These are phyloP conservation scores for Megacollybia platyphylla DNA, from an alignment of 1,284 basidiomycete genomes.

Conservation along the genomic window DNA sequence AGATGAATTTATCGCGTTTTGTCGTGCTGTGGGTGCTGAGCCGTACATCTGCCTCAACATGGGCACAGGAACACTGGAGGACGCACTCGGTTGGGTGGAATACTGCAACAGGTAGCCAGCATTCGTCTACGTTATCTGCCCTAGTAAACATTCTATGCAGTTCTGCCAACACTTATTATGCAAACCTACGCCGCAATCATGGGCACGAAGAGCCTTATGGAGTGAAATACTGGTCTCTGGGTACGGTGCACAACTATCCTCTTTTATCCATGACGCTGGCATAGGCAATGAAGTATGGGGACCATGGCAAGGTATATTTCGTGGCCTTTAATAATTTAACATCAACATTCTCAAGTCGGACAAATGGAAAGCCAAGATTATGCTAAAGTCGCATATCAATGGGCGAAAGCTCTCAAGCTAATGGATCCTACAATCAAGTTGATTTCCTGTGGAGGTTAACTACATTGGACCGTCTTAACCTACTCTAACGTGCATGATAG, in stretches of 20 bases:
- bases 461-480: background rate
- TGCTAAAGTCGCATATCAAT: conserved; percentile 43
- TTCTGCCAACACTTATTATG: conserved; percentile 36
- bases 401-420: conserved; percentile 51
- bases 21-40: conserved; percentile 33
- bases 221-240: conserved; percentile 31
- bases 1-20: conserved; percentile 35
- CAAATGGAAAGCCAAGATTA: conserved; percentile 48
- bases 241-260: conserved; percentile 3
- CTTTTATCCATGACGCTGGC: background rate
- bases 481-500: conserved; percentile 9
- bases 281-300: conserved; percentile 44
- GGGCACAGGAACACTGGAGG: conserved; percentile 51
- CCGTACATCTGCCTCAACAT: conserved; percentile 57
- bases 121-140: conserved; percentile 6
- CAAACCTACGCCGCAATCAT: conserved; percentile 46
- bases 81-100: conserved; percentile 54
- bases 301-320: conserved; percentile 36
- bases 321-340: background rate
- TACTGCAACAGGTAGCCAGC: conserved; percentile 42
- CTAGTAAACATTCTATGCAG: conserved; percentile 6
- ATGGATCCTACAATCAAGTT: conserved; percentile 48
- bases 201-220: conserved; percentile 44
- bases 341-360: conserved; percentile 23
- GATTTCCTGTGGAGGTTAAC: conserved; percentile 41